Evolutionary conservation across 176 grass and related monocot genomes (phyloP), one percentile per base, ranked within the genome.

Genomic region (Oryza coarctata): DNA sequence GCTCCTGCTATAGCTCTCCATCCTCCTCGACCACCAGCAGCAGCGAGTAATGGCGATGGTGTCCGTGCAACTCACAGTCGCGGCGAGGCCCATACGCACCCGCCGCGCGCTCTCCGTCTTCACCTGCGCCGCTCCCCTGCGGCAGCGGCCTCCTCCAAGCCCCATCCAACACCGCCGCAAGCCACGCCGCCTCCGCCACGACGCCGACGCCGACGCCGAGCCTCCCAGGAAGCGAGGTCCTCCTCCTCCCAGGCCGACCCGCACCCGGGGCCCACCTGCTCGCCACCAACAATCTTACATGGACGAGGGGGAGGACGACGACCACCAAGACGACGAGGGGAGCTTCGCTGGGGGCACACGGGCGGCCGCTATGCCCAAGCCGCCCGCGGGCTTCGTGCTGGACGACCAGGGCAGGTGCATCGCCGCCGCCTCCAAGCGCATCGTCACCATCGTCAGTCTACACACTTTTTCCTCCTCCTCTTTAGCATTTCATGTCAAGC

Each of bases 351-450:
- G 84, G n/a, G 73, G 69, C 4, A 89, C 82, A 33, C 74, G 79
- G 64, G 38, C 73, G 13, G 88, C 87, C 61, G 83, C 89, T 62
- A 79, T 97, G 94, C 94, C 94, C 43, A 94, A 94, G 66, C 90
- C 94, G 6, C 94, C 94, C 1, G 92, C 90, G 13, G 94, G 94
- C 22, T 97, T 97, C 86, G 84, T 94, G 9, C 81, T 97, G 4
- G 94, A 97, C 18, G 86, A 89, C 22, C 70, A 92, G 74, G 94
- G 94, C 32, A 87, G 84, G 73, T 93, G 93, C 79, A 93, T 97
- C 35, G 82, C 85, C 40, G 94, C 85, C 12, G 89, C 92, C 70
- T 90, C 86, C 57, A 92, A 89, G 80, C 86, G 94, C 85, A 90
- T 94, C 35, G 86, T 89, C 65, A 90, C 92, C 62, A 91, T 97